phyloP scores from a whole-genome alignment of 2,329 filamentous ascomycete species.

The Exophiala xenobiotica region DNA sequence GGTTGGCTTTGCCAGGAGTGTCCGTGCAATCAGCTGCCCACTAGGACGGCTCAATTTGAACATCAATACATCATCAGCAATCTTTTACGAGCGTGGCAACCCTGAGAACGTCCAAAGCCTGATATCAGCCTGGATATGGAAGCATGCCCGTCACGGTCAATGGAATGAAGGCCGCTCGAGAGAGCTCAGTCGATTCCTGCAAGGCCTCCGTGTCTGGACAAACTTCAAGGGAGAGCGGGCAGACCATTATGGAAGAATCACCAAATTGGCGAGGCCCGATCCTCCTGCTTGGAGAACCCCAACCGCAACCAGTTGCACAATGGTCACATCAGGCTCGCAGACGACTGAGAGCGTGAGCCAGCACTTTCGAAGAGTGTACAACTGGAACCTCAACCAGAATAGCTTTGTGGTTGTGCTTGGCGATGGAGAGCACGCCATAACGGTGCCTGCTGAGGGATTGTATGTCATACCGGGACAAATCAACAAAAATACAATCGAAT shows the following conservation, averaged over 20 bases:
- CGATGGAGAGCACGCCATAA: not conserved
- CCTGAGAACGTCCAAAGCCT: not conserved
- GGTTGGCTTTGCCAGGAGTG: not conserved
- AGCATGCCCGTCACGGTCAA: too few relatives aligned
- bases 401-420: constrained; percentile 6
- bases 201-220: too few relatives aligned
- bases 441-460: constrained; percentile 7
- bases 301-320: too few relatives aligned
- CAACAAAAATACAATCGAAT: not conserved
- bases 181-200: too few relatives aligned
- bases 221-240: too few relatives aligned
- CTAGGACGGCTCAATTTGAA: not conserved
- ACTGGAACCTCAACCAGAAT: not conserved
- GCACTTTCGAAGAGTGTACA: not conserved
- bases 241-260: too few relatives aligned
- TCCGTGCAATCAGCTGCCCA: not conserved
- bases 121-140: not conserved
- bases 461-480: constrained; percentile 18
- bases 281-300: too few relatives aligned
- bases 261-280: too few relatives aligned
- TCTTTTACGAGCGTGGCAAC: not conserved
- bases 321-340: not conserved
- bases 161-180: too few relatives aligned
- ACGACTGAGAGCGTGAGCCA: not conserved
- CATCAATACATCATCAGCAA: constrained; percentile 8